Conservation (phyloP, 306 rosid species). For the Alnus glutinosa region DNA sequence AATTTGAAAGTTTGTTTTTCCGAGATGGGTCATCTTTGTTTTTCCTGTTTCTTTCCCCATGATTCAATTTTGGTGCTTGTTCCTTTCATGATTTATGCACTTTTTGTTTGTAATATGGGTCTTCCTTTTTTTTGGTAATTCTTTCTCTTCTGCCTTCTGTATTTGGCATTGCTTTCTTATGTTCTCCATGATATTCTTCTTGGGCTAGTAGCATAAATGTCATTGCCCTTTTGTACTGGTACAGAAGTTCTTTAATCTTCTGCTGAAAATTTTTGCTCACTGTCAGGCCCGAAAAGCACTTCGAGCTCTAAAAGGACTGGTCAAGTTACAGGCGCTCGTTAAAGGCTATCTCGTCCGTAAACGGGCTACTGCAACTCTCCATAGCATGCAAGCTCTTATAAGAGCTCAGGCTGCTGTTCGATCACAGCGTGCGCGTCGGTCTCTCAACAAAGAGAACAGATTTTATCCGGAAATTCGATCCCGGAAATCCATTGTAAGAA, state of each 20-base stretch:
- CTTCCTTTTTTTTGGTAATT: not conserved
- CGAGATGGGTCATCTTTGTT: not conserved
- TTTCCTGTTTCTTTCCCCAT: not conserved
- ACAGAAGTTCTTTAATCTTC: not conserved
- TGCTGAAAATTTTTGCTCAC: not conserved
- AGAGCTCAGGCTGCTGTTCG: constrained; percentile 80
- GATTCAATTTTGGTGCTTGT: not conserved
- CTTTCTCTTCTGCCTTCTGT: constrained; percentile 12
- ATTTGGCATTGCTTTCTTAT: not conserved
- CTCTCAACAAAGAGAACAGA: constrained; percentile 63
- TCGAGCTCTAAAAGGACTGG: constrained; percentile 84
- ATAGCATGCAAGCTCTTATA: constrained; percentile 89
- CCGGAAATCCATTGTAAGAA: constrained; percentile 59
- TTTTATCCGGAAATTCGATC: constrained; percentile 48
- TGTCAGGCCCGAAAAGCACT: constrained; percentile 87
- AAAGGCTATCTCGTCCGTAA: constrained; percentile 87
- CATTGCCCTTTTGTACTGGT: not conserved
- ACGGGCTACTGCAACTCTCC: constrained; percentile 85
- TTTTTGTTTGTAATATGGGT: not conserved
- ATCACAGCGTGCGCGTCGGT: constrained; percentile 81
- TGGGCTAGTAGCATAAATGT: not conserved
- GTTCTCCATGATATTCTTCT: not conserved
- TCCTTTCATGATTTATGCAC: not conserved
- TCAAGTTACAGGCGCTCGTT: constrained; percentile 90
- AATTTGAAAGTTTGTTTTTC: constrained; percentile 19